Conservation (phyloP, 768 basidiomycete species). For the Rhizopogon vesiculosus region DNA sequence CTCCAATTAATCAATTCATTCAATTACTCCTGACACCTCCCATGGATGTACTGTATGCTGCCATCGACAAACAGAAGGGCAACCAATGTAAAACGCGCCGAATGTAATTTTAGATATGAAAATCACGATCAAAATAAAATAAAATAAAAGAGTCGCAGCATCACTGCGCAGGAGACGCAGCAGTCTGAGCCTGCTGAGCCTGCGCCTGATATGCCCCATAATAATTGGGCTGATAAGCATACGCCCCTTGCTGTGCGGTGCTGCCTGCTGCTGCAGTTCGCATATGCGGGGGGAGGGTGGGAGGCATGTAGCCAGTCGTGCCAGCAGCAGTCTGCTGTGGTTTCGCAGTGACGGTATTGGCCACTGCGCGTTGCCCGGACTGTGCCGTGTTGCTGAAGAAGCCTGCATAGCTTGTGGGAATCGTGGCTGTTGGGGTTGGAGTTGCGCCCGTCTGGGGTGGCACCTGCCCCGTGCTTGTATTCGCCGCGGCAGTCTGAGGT, state of each 20-base stretch:
- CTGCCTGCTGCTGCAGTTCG: conserved; percentile 15
- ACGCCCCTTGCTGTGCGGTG: conserved; percentile 16
- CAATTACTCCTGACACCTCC: too few species aligned
- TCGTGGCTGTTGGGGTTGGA: conserved; percentile 21
- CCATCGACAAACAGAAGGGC: too few species aligned
- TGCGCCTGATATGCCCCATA: conserved; percentile 25
- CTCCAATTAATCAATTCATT: too few species aligned
- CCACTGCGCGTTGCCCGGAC: conserved; percentile 44
- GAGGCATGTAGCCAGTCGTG: conserved; percentile 20
- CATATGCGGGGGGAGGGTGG: conserved; percentile 41
- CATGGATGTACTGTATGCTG: too few species aligned
- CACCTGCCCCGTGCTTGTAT: conserved; percentile 32
- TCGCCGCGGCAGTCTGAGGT: conserved; percentile 22
- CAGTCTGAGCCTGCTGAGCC: background rate
- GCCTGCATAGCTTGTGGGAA: conserved; percentile 34
- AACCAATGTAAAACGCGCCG: background rate
- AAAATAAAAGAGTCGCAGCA: background rate
- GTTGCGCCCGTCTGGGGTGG: conserved; percentile 39
- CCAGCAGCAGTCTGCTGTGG: conserved; percentile 24
- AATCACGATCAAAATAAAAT: background rate
- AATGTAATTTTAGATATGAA: background rate
- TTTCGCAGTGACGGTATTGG: conserved; percentile 43
- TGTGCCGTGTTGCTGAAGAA: conserved; percentile 33
- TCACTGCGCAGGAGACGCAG: conserved; percentile 25
- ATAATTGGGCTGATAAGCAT: conserved; percentile 25